Base-by-base conservation (phyloP, 2,329 filamentous ascomycete genomes). In the Calonectria pteridis region DNA sequence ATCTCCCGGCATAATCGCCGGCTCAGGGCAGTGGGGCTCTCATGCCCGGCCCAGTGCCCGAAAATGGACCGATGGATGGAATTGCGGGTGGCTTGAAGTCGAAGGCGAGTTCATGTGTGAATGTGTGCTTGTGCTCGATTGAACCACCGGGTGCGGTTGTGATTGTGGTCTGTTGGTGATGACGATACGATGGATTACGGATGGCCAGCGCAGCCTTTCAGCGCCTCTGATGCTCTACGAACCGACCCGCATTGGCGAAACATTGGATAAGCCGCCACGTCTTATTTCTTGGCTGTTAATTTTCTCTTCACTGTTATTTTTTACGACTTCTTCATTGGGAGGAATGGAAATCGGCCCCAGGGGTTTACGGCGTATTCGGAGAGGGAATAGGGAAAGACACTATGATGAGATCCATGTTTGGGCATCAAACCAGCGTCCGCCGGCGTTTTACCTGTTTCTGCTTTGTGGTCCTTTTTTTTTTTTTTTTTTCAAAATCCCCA, bases 1-100 rank as follows among this genome's bases (percentile, higher is more conserved):
- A 73, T 73, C 71, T 77, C 69, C 71, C 74, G 74, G 67, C 67
- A 75, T 71, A 65, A 71, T 72, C 65, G 67, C 67, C 62, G 72
- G 74, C 71, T 55, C 46, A 65, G 46, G 59, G 68, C 49, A 28
- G 26, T 77, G 74, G 75, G 71, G 67, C 73, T 49, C 66, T 31
- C 31, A 50, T 31, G 62, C 70, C 76, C 55, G 69, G 71, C 69
- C 65, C 62, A 66, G 68, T 62, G 43, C 66, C 70, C 69, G 73
- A 73, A 67, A 64, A 37, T 63, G 69, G 55, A 72, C 49, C 64
- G 64, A 72, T 68, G 46, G 68, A 37, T 16, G 33, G 58, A 65
- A 33, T 67, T 51, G 29, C 37, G 58, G 53, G 35, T 40, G 28
- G 23, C 18, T 59, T 31, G 67, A 35, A 35, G 18, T 51, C 43